Conservation (phyloP, 176 grass and related monocot genomes). For the Tillandsia fasciculata region DNA sequence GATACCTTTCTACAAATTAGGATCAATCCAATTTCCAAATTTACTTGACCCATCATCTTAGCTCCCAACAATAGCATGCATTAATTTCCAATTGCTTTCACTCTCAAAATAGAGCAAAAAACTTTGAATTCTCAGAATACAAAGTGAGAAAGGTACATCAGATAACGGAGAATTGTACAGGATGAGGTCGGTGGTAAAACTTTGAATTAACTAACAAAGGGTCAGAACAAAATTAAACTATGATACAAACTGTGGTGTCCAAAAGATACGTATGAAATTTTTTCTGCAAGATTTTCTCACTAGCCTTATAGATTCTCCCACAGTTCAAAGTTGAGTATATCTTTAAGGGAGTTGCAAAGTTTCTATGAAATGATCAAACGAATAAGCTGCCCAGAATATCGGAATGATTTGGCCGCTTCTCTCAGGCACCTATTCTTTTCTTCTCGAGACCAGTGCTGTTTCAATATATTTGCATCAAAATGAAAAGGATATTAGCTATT, state of each 20-base stretch:
- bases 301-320: background rate
- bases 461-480: background rate
- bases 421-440: constrained; percentile 74
- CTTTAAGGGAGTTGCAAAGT: background rate
- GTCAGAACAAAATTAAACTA: background rate
- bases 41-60: too few relatives aligned
- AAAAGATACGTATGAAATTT: background rate
- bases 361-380: constrained; percentile 56
- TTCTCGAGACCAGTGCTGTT: constrained; percentile 85
- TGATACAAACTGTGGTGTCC: background rate
- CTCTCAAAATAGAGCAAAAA: too few relatives aligned
- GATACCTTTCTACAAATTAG: too few relatives aligned
- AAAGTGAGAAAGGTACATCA: background rate
- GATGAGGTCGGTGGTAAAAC: background rate
- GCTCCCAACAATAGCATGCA: too few relatives aligned
- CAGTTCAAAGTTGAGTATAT: background rate
- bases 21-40: too few relatives aligned
- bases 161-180: background rate
- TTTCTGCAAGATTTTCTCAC: background rate
- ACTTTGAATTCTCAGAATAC: background rate
- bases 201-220: background rate
- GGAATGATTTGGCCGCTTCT: constrained; percentile 73
- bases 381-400: constrained; percentile 52
- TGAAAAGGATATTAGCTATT: background rate
- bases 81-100: too few relatives aligned